Base-by-base conservation (phyloP, 192 early-diverging fungal species). In the Coemansia javaensis region DNA sequence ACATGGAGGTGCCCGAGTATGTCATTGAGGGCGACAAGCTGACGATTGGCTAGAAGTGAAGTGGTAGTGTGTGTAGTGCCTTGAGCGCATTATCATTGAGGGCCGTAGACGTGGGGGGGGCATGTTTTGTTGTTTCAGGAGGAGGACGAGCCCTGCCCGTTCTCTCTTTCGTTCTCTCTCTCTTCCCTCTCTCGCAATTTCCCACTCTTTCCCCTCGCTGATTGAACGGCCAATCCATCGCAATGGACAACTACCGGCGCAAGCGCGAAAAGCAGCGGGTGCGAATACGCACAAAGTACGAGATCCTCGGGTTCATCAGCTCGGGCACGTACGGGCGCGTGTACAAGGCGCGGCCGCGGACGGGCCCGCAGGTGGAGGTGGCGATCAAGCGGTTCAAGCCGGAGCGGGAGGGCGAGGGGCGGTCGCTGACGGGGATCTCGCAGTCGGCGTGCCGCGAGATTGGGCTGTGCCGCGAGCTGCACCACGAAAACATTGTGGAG, bases 361-460 rank as follows among this genome's bases (percentile, higher is more conserved):
- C 54, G 17, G 71, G 71, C 1, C 55, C 71, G 31, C 44, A 47
- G 3, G 62, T 80, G 32, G 87, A 93, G 62, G 88, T 86, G 55
- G 94, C 94, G 3, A 95, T 97, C 39, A 97, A 97, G 64, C 91
- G 91, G 79, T 97, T 97, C 63, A 97, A 97, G 53, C 90, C 91
- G 7, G 94, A 97, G 48, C 87, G 90, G 48, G 94, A 93, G 53
- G 91, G 90, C 33, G 93, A 94, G 55, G 47, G 55, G 7, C 60
- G 66, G 32, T 52, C 66, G 32, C 77, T 73, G 0, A 81, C 79
- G 12, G 94, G 91, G 14, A 90, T 97, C 36, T 94, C 91, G 10
- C 94, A 97, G 52, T 92, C 89, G 4, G 94, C 94, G 8, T 90
- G 87, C 43, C 74, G 94, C 56, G 94, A 97, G 59, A 95, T 97